Evolutionary conservation across 1,139 yeast genomes (phyloP), one percentile per base, ranked within the genome.

Genomic region (Diutina neorugosa): DNA sequence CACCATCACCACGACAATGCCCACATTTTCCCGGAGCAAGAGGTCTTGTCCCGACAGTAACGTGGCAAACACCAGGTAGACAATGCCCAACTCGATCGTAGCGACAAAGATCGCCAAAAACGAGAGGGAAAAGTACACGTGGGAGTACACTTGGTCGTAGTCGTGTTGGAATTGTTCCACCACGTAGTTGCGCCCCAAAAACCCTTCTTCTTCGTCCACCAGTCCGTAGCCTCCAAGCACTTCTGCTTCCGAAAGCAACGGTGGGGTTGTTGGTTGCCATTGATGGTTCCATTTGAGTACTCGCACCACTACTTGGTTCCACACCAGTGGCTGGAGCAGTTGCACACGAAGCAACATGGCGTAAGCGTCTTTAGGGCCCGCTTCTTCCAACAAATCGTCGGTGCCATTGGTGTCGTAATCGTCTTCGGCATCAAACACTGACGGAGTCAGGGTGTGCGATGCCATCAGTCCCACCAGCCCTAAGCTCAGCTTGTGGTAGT

Each of bases 41-140:
- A 65, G 56, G 34, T 60, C 59, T 6, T 61, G 64, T 25, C 61
- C 64, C 50, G 65, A 61, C 41, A 61, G 12, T 4, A 31, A 9
- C 37, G 37, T 59, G 52, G 62, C 59, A 27, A 69, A 59, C 7
- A 73, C 62, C 48, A 73, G 68, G 58, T 69, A 70, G 12, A 73
- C 65, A n/a, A 74, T 70, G 3, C 78, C 79, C 34, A 70, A 60
- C 56, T 71, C 76, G 40, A 74, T 67, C n/a, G 77, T 76, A 12
- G 74, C 65, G 16, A 73, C 64, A 58, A 74, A 73, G 11, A 70
- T 57, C 43, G 74, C 67, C 21, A 70, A 60, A 49, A 71, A 62
- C 52, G 66, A 66, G 44, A 72, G 66, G 42, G 71, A 62, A 57
- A 73, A 69, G 60, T 73, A 73, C 52, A 72, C 64, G 56, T 67